Evolutionary conservation across 352 stramenopile species (phyloP), one percentile per base, ranked within the genome.

Genomic region (Thraustotheca clavata): DNA sequence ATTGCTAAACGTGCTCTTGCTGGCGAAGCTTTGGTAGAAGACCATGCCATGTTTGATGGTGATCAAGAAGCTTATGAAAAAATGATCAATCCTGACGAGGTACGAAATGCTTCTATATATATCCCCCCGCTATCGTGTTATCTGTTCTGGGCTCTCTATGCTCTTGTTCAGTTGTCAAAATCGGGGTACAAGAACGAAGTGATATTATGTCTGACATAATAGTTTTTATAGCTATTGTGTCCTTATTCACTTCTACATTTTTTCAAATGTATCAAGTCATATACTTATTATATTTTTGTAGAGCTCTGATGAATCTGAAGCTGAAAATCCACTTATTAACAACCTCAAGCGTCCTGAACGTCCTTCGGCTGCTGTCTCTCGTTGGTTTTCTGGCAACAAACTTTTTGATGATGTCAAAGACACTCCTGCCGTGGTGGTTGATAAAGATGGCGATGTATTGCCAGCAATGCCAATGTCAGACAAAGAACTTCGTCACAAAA

Each of bases 401-500:
- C 60, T 94, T 0, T 94, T 94, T 32, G 80, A 90, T 0, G 77
- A 77, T 11, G 79, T 92, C 1, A 83, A 84, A 39, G 74, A 88
- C 2, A 67, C 67, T 0, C 43, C 68, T 41, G 29, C 43, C 9
- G 67, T 70, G 43, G 40, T 52, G 6, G 46, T 70, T n/a, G 40
- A 59, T 22, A 63, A 62, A 39, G 62, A 73, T 29, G 68, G 62
- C 26, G 62, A 52, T 14, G 62, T 54, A 9, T 31, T 89, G 20
- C 73, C 79, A 0, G 82, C 86, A 9, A 99, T 99, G 89, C 96
- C 96, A 0, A 98, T 98, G 74, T 99, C 96, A 0, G 97, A 99
- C 66, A 99, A 99, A 71, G 82, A 99, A 69, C 94, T 97, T 60
- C 95, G 97, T 32, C 89, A 98, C 49, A 92, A 98, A 38, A 99